Base-by-base conservation (phyloP, 106 monocot species). In the Cymbidium sinense region DNA sequence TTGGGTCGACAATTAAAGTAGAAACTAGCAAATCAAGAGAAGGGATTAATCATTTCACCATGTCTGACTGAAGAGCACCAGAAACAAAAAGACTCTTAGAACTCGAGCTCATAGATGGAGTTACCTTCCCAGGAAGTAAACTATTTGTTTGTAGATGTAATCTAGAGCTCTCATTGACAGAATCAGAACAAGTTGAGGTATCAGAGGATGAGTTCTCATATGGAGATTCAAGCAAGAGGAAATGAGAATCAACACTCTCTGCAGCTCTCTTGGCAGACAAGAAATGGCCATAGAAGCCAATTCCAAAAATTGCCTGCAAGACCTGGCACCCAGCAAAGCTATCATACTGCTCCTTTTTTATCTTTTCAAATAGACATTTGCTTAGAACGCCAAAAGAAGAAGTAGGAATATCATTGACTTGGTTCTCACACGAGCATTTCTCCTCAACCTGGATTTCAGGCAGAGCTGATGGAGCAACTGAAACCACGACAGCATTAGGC, bases 251-350 rank as follows among this genome's bases (percentile, higher is more conserved):
- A 72, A 84, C 85, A 69, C 85, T 80, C 51, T 89, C 85, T 29
- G 93, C 91, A 43, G 91, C 91, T 79, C 65, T 78, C 82, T 91
- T 96, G 5, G 96, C 89, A 77, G 96, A 81, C 67, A 91, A 85
- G 21, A 96, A 74, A 84, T 91, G 88, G 54, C 96, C 96, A 84
- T 87, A 88, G 70, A 96, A 96, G 34, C 91, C 91, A 77, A 89
- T 82, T 33, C 93, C 93, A 75, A 96, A 96, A 70, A 96, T 91
- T 81, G 89, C 96, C 54, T 64, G 84, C 34, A 96, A 39, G 31
- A 96, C 83, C 65, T 91, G 73, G 76, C 76, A 89, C 21, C 91
- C 89, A 19, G 91, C 91, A n/a, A 91, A 77, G 70, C 81, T 91
- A 30, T 93, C 89, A 74, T 89, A 96, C 79, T 93, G 78, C 43